These are phyloP conservation scores for Penicillium malachiteum DNA, from an alignment of 495 filamentous ascomycete genomes.

Conservation along the genomic window DNA sequence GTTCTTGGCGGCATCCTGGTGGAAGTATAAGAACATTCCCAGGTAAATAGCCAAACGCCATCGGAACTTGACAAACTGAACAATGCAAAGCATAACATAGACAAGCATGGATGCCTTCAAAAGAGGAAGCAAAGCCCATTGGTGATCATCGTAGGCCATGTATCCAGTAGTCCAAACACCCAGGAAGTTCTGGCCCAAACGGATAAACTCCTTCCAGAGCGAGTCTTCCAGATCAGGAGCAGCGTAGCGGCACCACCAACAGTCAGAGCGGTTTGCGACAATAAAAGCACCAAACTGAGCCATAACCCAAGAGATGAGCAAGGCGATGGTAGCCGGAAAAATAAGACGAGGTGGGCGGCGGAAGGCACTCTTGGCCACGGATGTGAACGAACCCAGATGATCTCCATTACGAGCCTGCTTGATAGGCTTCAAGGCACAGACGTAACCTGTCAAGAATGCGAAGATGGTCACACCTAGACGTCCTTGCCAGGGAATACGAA, in stretches of 20 bases:
- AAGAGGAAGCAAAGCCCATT: conserved; percentile 65
- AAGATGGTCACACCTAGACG: conserved; percentile 66
- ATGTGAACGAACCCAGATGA: conserved; percentile 48
- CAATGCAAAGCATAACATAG: conserved; percentile 55
- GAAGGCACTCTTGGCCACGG: conserved; percentile 61
- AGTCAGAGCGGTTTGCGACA: conserved; percentile 54
- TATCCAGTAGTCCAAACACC: conserved; percentile 58
- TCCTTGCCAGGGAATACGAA: conserved; percentile 63
- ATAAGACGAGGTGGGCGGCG: conserved; percentile 62
- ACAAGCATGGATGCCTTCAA: conserved; percentile 62
- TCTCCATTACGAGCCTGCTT: conserved; percentile 58
- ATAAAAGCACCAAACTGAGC: conserved; percentile 60
- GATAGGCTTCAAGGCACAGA: conserved; percentile 65
- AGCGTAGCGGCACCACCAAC: conserved; percentile 59
- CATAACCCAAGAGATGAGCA: conserved; percentile 56
- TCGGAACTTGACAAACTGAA: conserved; percentile 54
- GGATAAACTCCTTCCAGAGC: conserved; percentile 34
- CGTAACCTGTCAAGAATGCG: conserved; percentile 65
- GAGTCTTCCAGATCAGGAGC: conserved; percentile 43
- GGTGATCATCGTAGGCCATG: conserved; percentile 62
- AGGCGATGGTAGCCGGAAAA: conserved; percentile 57
- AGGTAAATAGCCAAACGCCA: conserved; percentile 55
- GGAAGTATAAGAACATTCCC: conserved; percentile 53
- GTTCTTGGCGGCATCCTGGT: conserved; percentile 37
- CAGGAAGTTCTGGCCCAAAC: conserved; percentile 51